Percentiles rank a stretch among this genome's conserved stretches.
Conservation (phyloP, 495 filamentous ascomycete species). For the Penicillium paxilli region DNA sequence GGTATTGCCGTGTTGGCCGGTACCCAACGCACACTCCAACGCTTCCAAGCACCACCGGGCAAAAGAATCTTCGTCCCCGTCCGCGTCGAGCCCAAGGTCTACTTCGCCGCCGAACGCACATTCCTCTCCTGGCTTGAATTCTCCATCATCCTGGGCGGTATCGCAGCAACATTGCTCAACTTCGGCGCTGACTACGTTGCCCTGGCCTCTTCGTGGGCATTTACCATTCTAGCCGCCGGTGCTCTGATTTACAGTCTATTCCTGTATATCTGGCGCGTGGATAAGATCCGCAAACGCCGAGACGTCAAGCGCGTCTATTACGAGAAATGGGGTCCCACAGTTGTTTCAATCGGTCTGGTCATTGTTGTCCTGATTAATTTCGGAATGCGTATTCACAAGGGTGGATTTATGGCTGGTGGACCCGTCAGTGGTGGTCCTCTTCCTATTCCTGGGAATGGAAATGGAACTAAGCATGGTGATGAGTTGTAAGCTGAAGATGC, state of each 20-base stretch:
- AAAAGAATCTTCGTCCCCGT: constrained; percentile 96
- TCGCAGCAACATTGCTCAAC: constrained; percentile 89
- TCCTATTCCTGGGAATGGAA: neutral
- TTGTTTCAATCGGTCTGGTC: constrained; percentile 74
- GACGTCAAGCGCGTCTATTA: constrained; percentile 78
- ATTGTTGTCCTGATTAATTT: constrained; percentile 77
- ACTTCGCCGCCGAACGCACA: constrained; percentile 93
- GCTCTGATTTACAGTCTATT: constrained; percentile 76
- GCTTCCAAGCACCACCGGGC: constrained; percentile 84
- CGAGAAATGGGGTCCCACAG: constrained; percentile 80
- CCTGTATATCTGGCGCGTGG: constrained; percentile 84
- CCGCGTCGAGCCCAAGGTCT: constrained; percentile 95
- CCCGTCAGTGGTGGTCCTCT: constrained; percentile 8
- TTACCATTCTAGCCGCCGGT: constrained; percentile 76
- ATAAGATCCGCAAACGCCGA: constrained; percentile 75
- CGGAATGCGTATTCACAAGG: constrained; percentile 41
- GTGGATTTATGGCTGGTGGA: constrained; percentile 29
- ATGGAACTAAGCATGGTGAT: neutral
- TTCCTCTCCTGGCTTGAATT: constrained; percentile 98
- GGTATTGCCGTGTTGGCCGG: constrained; percentile 48
- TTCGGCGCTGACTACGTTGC: constrained; percentile 62
- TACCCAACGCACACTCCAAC: constrained; percentile 55
- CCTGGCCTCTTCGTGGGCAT: constrained; percentile 69
- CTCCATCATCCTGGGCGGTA: constrained; percentile 88
- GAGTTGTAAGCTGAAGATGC: neutral